Evolutionary conservation across 768 basidiomycete genomes (phyloP).

Genomic region (Amyloporia xantha): DNA sequence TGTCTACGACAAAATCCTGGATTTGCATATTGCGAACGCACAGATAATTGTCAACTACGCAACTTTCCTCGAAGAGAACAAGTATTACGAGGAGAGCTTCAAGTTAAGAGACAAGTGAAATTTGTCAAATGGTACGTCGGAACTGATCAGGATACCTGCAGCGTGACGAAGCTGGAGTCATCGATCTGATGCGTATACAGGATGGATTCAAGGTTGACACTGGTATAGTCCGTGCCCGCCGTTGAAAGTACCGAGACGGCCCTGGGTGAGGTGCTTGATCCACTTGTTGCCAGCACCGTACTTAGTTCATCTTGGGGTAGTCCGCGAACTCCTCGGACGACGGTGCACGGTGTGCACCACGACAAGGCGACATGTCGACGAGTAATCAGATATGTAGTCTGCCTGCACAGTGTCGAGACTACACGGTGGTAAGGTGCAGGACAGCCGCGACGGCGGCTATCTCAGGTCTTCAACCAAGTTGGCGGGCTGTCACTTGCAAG

Average conservation of each 20-base stretch:
- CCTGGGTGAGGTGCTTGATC: slow-evolving; percentile 50
- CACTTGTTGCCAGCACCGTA: slow-evolving; percentile 64
- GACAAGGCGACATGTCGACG: too few species aligned
- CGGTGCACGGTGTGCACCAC: too few species aligned
- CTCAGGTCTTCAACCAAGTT: too few species aligned
- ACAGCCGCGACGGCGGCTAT: too few species aligned
- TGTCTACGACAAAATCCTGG: slow-evolving; percentile 94
- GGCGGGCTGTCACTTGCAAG: too few species aligned
- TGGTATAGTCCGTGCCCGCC: slow-evolving; percentile 69
- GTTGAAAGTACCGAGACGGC: slow-evolving; percentile 22
- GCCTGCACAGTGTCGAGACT: too few species aligned
- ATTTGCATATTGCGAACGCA: slow-evolving; percentile 95
- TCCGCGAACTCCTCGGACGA: too few species aligned
- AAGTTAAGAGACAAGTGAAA: slow-evolving; percentile 45
- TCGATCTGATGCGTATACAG: slow-evolving; percentile 73
- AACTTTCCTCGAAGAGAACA: slow-evolving; percentile 93
- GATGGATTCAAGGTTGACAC: slow-evolving; percentile 76
- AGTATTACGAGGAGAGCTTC: slow-evolving; percentile 98
- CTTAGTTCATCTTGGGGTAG: slow-evolving; percentile 61
- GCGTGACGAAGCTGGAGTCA: slow-evolving; percentile 54
- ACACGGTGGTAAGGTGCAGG: too few species aligned
- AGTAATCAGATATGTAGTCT: too few species aligned
- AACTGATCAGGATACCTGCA: slow-evolving; percentile 34
- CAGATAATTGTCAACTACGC: slow-evolving; percentile 98
- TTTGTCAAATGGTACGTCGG: background rate